Percentiles rank a stretch among this genome's conserved stretches.
phyloP scores from a whole-genome alignment of 345 rosid species.

The Rhodomyrtus tomentosa region DNA sequence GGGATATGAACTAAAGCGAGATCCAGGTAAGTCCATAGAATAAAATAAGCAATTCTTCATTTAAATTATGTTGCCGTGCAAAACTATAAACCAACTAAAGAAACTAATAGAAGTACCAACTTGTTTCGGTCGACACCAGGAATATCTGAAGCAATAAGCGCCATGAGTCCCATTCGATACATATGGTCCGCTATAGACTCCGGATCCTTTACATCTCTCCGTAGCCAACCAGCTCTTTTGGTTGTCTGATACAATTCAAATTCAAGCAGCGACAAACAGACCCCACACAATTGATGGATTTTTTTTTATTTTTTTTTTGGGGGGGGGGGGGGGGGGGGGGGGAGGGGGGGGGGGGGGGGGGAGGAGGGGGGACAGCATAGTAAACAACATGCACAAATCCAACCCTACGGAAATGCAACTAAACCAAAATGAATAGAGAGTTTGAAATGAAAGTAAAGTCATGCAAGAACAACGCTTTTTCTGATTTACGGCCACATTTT shows the following conservation, averaged over 20 bases:
- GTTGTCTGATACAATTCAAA: conserved; percentile 41
- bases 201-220: conserved; percentile 58
- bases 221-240: conserved; percentile 87
- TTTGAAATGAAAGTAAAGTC: neutral
- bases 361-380: neutral
- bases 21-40: neutral
- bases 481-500: neutral
- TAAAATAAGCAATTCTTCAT: neutral
- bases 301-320: too few relatives aligned
- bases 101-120: conserved; percentile 17
- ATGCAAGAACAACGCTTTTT: neutral
- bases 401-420: neutral
- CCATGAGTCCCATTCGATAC: conserved; percentile 97
- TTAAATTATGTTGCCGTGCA: neutral
- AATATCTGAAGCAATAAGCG: conserved; percentile 59
- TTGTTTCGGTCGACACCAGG: conserved; percentile 82
- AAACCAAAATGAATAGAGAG: neutral
- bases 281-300: neutral
- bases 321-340: neutral
- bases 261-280: neutral
- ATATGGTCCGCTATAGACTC: conserved; percentile 91
- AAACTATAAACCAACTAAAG: neutral
- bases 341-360: neutral
- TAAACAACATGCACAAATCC: neutral
- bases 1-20: neutral